Evolutionary conservation across 768 basidiomycete genomes (phyloP), one percentile per base, ranked within the genome.

Genomic region (Candolleomyces efflorescens): DNA sequence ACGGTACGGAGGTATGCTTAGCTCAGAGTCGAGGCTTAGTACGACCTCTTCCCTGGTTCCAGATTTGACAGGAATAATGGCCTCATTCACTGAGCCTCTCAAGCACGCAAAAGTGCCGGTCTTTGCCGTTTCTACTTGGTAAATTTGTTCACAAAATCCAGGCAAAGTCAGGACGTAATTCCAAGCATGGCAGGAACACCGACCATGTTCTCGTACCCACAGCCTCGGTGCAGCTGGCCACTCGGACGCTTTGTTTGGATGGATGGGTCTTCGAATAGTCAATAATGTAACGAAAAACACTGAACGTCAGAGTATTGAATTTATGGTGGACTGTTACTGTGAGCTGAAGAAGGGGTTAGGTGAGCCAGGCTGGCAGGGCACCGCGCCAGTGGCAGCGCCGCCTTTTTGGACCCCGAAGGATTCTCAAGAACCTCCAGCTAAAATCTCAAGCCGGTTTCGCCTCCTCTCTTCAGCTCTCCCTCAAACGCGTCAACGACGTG

Each of bases 51-150:
- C 7, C 18, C 26, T 18, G 9, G 38, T 2, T 32, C 1, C 20
- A 41, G 54, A 47, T 46, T 43, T 62, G 26, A 27, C 20, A 54
- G 26, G 26, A 49, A 38, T 55, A 20, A 68, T 87, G 58, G 75
- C 80, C 26, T 75, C 76, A 26, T 76, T 89, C 32, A 75, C 82
- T 1, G 72, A 73, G 17, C 83, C 85, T 17, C 67, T 87, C 43
- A 82, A 80, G 64, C 63, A 68, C 5, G 81, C 79, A 5, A 69
- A 73, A 45, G 71, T 88, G 0, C 79, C 80, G 0, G 73, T 89
- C 5, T 87, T 86, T 66, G 82, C 78, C 17, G 55, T 85, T 37
- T 86, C 85, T 5, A 87, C 86, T 23, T 89, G 82, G 84, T 85
- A 60, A 59, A 74, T 23, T 23, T 27, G 24, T 9, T 37, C 9